phyloP scores from a whole-genome alignment of 768 basidiomycete genomes.

The Termitomyces sp. region DNA sequence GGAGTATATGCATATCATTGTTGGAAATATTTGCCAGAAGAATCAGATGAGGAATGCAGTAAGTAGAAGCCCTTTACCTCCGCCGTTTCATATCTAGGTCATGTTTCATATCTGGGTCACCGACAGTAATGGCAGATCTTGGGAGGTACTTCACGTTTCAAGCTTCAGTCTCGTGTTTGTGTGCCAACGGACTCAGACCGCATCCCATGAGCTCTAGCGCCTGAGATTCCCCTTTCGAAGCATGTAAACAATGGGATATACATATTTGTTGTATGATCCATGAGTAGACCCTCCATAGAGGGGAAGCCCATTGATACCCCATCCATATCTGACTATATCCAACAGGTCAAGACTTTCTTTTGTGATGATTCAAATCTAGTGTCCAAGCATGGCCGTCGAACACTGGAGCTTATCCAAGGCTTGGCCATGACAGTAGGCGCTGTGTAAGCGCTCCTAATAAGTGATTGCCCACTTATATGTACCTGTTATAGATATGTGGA shows the following conservation, averaged over 20 bases:
- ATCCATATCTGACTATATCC: not conserved
- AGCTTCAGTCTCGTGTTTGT: not conserved
- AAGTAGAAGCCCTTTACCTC: too few species aligned
- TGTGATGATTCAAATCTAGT: not conserved
- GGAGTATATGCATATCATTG: too few species aligned
- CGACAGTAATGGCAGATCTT: too few species aligned
- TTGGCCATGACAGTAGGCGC: not conserved
- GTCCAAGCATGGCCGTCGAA: not conserved
- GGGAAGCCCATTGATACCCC: conserved; percentile 5
- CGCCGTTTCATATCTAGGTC: too few species aligned
- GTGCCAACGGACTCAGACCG: too few species aligned
- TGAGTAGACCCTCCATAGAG: not conserved
- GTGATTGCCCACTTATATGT: not conserved
- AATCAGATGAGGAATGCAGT: too few species aligned
- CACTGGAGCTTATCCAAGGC: not conserved
- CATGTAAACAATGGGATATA: not conserved
- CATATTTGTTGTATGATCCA: not conserved
- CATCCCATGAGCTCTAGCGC: too few species aligned
- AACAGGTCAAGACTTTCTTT: not conserved
- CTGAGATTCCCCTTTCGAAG: conserved; percentile 2
- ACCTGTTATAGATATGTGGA: not conserved
- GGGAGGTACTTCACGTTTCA: too few species aligned
- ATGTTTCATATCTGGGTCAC: too few species aligned
- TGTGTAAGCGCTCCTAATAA: not conserved
- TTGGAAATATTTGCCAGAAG: too few species aligned